These are phyloP conservation scores for Backusella westeae DNA, from an alignment of 192 early-diverging fungal species.

Conservation along the genomic window DNA sequence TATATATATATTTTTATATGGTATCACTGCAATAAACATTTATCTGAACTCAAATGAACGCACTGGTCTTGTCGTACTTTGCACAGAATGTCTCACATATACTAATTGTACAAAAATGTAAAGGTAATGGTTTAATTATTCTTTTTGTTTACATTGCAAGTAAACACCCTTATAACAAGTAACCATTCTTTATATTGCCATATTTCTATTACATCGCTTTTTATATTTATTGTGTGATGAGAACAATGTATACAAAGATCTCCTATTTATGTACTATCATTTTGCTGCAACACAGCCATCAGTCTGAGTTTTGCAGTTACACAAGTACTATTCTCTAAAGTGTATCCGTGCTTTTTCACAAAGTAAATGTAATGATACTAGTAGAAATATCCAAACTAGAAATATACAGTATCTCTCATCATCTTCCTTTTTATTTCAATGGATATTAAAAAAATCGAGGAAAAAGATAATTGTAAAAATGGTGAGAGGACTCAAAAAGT, in stretches of 20 bases:
- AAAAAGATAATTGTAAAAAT: neutral
- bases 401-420: neutral
- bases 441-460: neutral
- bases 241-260: neutral
- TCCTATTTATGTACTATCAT: neutral
- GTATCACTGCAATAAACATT: neutral
- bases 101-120: neutral
- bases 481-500: neutral
- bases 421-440: neutral
- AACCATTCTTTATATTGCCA: neutral
- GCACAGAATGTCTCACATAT: neutral
- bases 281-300: neutral
- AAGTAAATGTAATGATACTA: neutral
- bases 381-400: neutral
- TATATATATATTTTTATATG: neutral
- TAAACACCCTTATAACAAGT: neutral
- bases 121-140: neutral
- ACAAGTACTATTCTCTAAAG: neutral
- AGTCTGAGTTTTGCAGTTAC: neutral
- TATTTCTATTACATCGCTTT: neutral
- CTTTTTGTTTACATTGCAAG: neutral
- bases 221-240: neutral
- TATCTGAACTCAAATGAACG: neutral
- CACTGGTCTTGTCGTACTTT: neutral
- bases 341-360: neutral